Evolutionary conservation across 78 protist genomes (phyloP), one percentile per base, ranked within the genome.

Genomic region (Salpingoeca rosetta): DNA sequence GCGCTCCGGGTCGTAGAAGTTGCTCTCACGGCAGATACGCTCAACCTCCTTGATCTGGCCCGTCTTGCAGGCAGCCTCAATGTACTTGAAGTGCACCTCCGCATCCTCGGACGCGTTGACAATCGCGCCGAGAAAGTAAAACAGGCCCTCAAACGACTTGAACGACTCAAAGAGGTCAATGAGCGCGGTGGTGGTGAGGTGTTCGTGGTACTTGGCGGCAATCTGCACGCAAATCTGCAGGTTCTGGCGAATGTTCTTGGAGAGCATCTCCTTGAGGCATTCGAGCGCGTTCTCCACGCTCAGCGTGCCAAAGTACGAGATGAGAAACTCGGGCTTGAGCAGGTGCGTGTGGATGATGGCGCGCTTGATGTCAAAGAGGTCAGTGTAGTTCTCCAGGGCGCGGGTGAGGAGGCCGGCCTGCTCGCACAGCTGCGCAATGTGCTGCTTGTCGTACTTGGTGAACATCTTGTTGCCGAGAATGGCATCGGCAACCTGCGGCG

Each of bases 311-410:
- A 97, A 96, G 93, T 88, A 98, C 76, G 51, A 28, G 78, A 96
- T 85, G 74, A 98, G 86, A 76, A 92, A 97, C 86, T 92, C 96
- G 73, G 85, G 90, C 73, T 82, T n/a, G 82, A 95, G 87, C 86
- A 44, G 26, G 40, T 51, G 90, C 37, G 98, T 87, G 92, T 92
- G 76, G 81, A 90, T 84, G 41, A 98, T 73, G 56, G 93, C 96
- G 39, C 99, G 94, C 93, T 93, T 94, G 81, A 97, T 88, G 91
- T 97, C 98, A 40, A 76, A 85, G 41, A 96, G 45, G 83, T 94
- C 97, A 28, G 89, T 88, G 97, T 97, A 98, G 92, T 94, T 95
- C 90, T 98, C 99, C 35, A 98, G 92, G 0, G 99, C 99, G 25
- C 98, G 93, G 87, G 94, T 95, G 88, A 38, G 86, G 43, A 98